Evolutionary conservation across 768 basidiomycete genomes (phyloP), one percentile per base, ranked within the genome.

Genomic region (Phaeotremella fagi): DNA sequence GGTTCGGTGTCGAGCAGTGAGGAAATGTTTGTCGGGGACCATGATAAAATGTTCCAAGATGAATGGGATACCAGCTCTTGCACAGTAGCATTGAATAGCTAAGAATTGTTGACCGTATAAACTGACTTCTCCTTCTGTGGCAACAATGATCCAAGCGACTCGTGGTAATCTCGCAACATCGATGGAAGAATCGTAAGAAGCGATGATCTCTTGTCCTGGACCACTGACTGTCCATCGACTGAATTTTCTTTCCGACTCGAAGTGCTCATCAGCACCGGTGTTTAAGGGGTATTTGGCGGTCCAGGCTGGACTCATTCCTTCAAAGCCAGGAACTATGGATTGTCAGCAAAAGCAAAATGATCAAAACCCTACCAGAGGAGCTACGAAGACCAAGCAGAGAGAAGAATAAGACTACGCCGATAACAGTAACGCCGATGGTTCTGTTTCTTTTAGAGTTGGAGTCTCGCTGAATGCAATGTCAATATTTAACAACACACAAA

Each of bases 31-130:
- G 16, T 44, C 41, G 25, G 28, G 79, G 0, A 82, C 81, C 1
- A 65, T 76, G 43, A 57, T 83, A 22, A 82, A 83, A 48, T 83
- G 80, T 79, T 63, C 82, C 16, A 78, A 83, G 22, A 70, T 72
- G 48, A 81, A 77, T 78, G 82, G 82, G 41, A 42, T 28, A 16
- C 6, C 6, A 7, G 36, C n/a, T 28, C 29, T 9, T 23, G 9
- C 42, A 35, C 15, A n/a, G 18, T 35, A 33, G 35, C 44, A 38
- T 52, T 38, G n/a, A 23, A 51, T 51, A 4, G 36, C 25, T 6
- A 29, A 15, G 38, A 51, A 38, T 15, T 26, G 27, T 43, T 33
- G 29, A 14, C 28, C 33, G 44, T 22, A 22, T 45, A 28, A 18
- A 3, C 4, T 4, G 20, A 37, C 52, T 27, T 54, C 49, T 31